Base-by-base conservation (phyloP, 2,329 filamentous ascomycete genomes). In the Dendrostoma leiphaemia region DNA sequence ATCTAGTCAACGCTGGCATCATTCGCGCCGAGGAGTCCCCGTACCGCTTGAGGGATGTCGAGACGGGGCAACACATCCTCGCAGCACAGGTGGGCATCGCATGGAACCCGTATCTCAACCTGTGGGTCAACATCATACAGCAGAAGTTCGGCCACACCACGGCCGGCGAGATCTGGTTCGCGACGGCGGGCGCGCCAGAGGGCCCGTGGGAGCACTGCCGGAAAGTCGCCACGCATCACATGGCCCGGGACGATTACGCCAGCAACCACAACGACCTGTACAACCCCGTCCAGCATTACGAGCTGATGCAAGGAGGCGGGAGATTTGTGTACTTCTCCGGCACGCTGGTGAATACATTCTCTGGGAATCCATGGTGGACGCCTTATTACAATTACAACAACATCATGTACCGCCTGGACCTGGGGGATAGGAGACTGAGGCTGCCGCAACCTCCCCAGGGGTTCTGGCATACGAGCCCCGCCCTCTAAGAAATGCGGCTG, bases 331-430 rank as follows among this genome's bases (percentile, higher is more conserved):
- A 58, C 24, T 58, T 58, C 38, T 58, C 56, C 1, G 56, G 56
- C 12, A 58, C 56, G 17, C 46, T 58, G 15, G 46, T 44, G 6
- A 58, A 58, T 24, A 58, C 52, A 32, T 58, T 58, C 23, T 58
- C 56, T 29, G 56, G 56, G 3, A 58, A 58, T n/a, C 38, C 21
- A 2, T 55, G 49, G 44, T 37, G 47, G 13, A 52, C 56, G 4
- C 56, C 56, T 6, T 55, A 48, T 17, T 58, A 58, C 43, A 58
- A 58, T 21, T 58, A 58, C 44, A 58, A 58, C 44, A 58, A 58
- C 26, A 55, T 58, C 45, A 58, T 58, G 56, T 58, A 58, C 35
- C 48, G 51, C n/a, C 12, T 58, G 19, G 56, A 58, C 23, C 17
- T 58, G 3, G 26, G 45, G 3, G 56, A 58, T 12, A 12, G 43